Base-by-base conservation (phyloP, 1,284 basidiomycete genomes). In the Termitomyces sp. region DNA sequence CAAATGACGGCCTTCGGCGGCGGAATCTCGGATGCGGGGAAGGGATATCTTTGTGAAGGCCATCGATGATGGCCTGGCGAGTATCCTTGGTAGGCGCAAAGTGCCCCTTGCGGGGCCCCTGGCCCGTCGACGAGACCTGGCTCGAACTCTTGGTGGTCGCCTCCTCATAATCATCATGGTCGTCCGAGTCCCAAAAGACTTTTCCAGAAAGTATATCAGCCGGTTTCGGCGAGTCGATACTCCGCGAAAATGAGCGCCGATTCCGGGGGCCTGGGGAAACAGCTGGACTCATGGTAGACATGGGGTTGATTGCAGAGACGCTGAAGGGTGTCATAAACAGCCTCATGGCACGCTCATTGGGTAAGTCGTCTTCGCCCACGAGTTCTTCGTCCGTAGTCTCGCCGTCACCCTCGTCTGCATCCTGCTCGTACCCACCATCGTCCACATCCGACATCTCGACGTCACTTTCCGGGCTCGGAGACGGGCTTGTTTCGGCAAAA, bases 341-440 rank as follows among this genome's bases (percentile, higher is more conserved):
- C 57, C 75, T 74, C 81, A 89, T 85, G 19, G 85, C 84, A 53
- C 80, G 81, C 14, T 83, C 79, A 53, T 88, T 89, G 18, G 86
- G 85, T 5, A 89, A 72, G 42, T 82, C 82, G 53, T 82, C 78
- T 5, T 80, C 78, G 50, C 85, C 85, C 16, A 89, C 82, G 43
- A 90, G 79, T 55, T 89, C 88, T 56, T 91, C 88, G 62, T 91
- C 88, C 0, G 86, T 88, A 5, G 83, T 85, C 46, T 85, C 80
- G 5, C 83, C 84, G 10, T 76, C 78, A n/a, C 73, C 75, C 16
- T 74, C 75, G 31, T 69, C 76, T 19, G 68, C 75, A 34, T 73
- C 73, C 43, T 77, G 72, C 50, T 74, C 71, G 59, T 73, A 69
- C 16, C 72, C 68, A 42, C 62, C 67, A 46, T 68, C 72, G 24